phyloP scores from a whole-genome alignment of 306 rosid genomes.

The Mimosa pudica region DNA sequence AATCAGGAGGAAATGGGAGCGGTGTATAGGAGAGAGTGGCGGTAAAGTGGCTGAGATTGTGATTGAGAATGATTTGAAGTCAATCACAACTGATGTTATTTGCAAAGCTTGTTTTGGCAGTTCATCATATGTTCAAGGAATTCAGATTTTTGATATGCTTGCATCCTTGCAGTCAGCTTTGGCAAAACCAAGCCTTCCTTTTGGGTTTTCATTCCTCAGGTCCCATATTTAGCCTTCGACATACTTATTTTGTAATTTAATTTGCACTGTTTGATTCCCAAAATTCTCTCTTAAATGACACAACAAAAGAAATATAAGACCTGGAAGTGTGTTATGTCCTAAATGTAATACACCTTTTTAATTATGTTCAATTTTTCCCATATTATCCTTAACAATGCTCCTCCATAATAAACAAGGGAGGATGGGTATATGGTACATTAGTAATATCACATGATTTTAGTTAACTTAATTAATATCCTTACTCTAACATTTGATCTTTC shows the following conservation, averaged over 20 bases:
- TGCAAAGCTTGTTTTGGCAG: conserved; percentile 47
- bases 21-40: conserved; percentile 12
- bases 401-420: too few species aligned
- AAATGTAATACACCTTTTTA: too few species aligned
- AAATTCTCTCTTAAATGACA: background rate
- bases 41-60: conserved; percentile 32
- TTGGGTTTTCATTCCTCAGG: conserved; percentile 40
- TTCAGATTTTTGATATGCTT: conserved; percentile 36
- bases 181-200: conserved; percentile 31
- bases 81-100: conserved; percentile 34
- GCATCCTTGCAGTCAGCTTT: conserved; percentile 35
- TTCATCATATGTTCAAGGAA: conserved; percentile 38
- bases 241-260: background rate
- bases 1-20: conserved; percentile 33
- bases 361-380: too few species aligned
- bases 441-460: too few species aligned
- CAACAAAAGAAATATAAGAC: background rate
- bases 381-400: too few species aligned
- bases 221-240: background rate
- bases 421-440: too few species aligned
- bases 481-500: too few species aligned
- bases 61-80: conserved; percentile 37
- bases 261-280: background rate
- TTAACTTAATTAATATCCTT: too few species aligned
- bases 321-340: too few species aligned